Base-by-base conservation (phyloP, 768 basidiomycete species). In the Leccinum subgranulosum region DNA sequence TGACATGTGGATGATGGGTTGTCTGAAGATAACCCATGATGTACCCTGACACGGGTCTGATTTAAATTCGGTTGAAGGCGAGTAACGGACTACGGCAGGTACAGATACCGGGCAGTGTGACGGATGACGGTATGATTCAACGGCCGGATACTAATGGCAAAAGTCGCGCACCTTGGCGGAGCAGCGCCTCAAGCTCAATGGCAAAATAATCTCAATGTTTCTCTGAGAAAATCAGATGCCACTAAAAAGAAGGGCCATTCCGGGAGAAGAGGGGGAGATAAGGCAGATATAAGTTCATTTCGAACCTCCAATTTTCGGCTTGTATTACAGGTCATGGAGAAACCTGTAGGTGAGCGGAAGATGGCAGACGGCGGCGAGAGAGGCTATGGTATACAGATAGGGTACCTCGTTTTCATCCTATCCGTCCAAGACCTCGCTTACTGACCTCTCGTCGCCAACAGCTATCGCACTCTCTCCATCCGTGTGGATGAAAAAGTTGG, bases 401-500 rank as follows among this genome's bases (percentile, higher is more conserved):
- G 66, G 72, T 69, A n/a, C 45, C 12, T 49, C 48, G 0, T 19
- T 28, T 3, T 50, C 45, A 3, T 19, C 23, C 39, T 1, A 17
- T 21, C 4, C 11, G 7, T 34, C 2, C 39, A 41, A 6, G 43
- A n/a, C 0, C 0, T 31, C 4, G 6, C 17, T 54, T 4, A 6
- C 15, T 25, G 23, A 55, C 33, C 31, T 48, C 12, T 36, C 19
- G 4, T 4, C 45, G 1, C 10, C 21, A 11, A 64, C 55, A 76
- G 75, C 3, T 76, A 76, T 52, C 77, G 80, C 21, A 81, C 80
- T 0, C 75, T 81, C 11, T 79, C 79, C 3, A 76, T 79, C 46
- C 76, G 76, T 12, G 73, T 79, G 53, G 75, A 73, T 19, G 71
- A 76, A 53, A 64, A 66, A 36, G 58, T 67, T 8, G 49, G 49